Evolutionary conservation across 257 asterid genomes (phyloP), one percentile per base, ranked within the genome.

Genomic region (Solanum paucissectum): DNA sequence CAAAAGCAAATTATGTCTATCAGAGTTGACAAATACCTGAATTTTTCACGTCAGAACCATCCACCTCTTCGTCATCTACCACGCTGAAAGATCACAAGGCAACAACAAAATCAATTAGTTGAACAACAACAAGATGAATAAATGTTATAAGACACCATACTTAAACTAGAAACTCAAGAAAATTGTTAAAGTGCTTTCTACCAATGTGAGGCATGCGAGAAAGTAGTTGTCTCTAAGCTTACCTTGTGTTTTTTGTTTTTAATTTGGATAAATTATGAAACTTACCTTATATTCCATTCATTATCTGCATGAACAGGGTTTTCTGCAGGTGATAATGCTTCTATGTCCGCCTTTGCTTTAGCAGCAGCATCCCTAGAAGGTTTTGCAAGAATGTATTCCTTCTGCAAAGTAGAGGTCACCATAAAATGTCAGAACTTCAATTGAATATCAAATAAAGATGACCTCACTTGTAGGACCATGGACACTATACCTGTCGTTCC

Each of bases 331-430:
- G 88, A 46, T 38, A 88, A 10, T 86, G 84, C 92, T 91, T 92
- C 96, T 9, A 92, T 94, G 86, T 92, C 94, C 91, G 91, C 90
- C 94, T 93, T 94, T 87, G 94, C 98, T 93, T 89, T 91, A 49
- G 95, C 95, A 74, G 98, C 98, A 90, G 98, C 99, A 87, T 95
- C 99, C 90, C 98, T 94, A 32, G 94, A 93, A 64, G 99, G 99
- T 92, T 94, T 96, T 37, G 91, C 93, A 64, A 94, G 96, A 83
- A 87, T 86, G 85, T 92, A 97, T 83, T 97, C 98, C 91, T 91
- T 94, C 99, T 97, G 94, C 92, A 91, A 44, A 52, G 29, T 52
- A 37, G 11, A 85, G 58, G 18, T 49, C 71, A 40, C 33, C 37
- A 85, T 69, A 58, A 90, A 42, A 75, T 42, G 25, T 68, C 83